A percentile compares a stretch with the other conserved stretches of the same genome.
Conservation (phyloP, 2,329 filamentous ascomycete species). For the Grosmannia huntii region DNA sequence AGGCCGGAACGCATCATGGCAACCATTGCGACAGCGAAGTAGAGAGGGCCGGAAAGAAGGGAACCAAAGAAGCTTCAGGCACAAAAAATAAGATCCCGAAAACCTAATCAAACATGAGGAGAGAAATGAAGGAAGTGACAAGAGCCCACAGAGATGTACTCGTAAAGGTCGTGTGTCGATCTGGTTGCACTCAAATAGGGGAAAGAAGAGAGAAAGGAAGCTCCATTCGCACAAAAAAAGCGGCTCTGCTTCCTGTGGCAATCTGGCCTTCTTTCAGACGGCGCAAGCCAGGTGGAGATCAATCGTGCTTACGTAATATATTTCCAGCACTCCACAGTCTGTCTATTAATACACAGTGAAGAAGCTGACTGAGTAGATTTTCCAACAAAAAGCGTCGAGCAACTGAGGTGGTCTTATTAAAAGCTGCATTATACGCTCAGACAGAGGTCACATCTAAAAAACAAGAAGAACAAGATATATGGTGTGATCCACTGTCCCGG, state of each 20-base stretch:
- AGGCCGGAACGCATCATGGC: constrained; percentile 60
- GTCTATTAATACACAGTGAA: no score
- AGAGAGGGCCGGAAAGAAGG: background rate
- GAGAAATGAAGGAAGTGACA: background rate
- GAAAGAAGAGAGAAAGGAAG: background rate
- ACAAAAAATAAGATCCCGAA: background rate
- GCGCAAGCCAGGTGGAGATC: background rate
- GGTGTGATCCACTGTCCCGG: no score
- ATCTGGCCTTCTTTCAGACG: constrained; percentile 3
- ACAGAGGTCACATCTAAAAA: no score
- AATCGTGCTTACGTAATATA: background rate
- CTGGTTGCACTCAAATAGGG: background rate
- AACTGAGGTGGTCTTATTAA: no score
- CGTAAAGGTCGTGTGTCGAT: background rate
- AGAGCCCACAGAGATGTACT: background rate
- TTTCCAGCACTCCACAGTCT: no score
- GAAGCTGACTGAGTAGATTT: no score
- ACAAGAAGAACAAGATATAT: no score
- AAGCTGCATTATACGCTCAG: no score
- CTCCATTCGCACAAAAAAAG: background rate
- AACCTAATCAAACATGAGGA: constrained; percentile 9
- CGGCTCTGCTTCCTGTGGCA: constrained; percentile 1
- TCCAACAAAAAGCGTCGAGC: no score
- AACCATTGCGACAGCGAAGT: constrained; percentile 44
- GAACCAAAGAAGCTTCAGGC: constrained; percentile 3